phyloP scores from a whole-genome alignment of 2,329 filamentous ascomycete genomes.

The Waltergamsia citrina region DNA sequence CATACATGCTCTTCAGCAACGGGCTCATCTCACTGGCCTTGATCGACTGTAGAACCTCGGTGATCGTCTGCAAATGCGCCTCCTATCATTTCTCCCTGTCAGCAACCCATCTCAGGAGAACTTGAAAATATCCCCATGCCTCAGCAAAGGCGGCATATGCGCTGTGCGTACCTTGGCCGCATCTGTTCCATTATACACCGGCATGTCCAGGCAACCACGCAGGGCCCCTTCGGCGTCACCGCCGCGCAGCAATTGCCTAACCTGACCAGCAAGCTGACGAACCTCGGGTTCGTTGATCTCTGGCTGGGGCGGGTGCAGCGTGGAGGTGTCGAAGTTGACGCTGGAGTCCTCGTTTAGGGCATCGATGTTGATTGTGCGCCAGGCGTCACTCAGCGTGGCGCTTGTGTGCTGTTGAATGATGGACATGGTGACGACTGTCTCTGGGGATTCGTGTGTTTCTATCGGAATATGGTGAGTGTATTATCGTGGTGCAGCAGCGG shows the following conservation, averaged over 20 bases:
- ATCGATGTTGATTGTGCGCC: constrained; percentile 92
- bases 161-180: constrained; percentile 46
- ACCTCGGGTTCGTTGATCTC: constrained; percentile 71
- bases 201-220: constrained; percentile 73
- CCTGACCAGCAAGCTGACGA: constrained; percentile 67
- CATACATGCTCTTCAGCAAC: constrained; percentile 73
- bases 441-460: too few species aligned
- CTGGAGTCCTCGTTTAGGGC: constrained; percentile 82
- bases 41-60: constrained; percentile 92
- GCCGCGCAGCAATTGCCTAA: constrained; percentile 77
- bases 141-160: neutral
- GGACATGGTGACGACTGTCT: constrained; percentile 37
- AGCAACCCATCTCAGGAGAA: neutral
- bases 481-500: too few species aligned
- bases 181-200: constrained; percentile 60
- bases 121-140: neutral
- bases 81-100: constrained; percentile 44
- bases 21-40: constrained; percentile 93
- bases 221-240: constrained; percentile 84
- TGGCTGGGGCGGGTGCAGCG: constrained; percentile 67
- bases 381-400: constrained; percentile 52
- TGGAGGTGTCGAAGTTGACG: constrained; percentile 81
- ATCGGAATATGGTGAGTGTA: constrained; percentile 4
- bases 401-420: constrained; percentile 57
- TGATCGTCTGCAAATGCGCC: constrained; percentile 75